Conservation (phyloP, 2,329 filamentous ascomycete genomes). For the Gaeumannomyces sp. region DNA sequence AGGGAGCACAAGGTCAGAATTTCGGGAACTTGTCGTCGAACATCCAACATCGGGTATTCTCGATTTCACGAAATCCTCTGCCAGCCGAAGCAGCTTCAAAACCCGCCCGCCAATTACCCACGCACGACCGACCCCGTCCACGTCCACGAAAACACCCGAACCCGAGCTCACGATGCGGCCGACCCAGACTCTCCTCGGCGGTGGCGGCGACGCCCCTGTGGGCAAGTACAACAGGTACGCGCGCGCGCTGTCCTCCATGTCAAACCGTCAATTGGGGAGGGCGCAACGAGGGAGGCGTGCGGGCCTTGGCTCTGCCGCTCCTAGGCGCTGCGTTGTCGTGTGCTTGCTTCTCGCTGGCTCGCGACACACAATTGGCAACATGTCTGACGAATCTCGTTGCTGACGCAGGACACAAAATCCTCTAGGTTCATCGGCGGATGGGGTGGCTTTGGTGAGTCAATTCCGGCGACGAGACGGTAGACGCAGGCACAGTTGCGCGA, state of each 20-base stretch:
- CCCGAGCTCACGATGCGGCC: slow-evolving; percentile 35
- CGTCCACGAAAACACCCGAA: slow-evolving; percentile 2
- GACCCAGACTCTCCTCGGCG: slow-evolving; percentile 35
- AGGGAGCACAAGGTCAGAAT: neutral
- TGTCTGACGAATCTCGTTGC: neutral
- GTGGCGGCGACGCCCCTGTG: slow-evolving; percentile 33
- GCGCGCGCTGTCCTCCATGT: slow-evolving; percentile 20
- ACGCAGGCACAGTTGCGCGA: neutral
- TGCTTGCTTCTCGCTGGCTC: neutral
- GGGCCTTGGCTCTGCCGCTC: slow-evolving; percentile 10
- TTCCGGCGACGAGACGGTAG: neutral
- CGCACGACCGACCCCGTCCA: slow-evolving; percentile 12
- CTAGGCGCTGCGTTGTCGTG: neutral
- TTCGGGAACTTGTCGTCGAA: neutral
- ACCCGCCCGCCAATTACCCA: neutral
- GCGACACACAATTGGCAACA: slow-evolving; percentile 4
- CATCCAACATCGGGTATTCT: neutral
- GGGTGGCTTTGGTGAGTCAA: slow-evolving; percentile 66
- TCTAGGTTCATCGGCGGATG: slow-evolving; percentile 67
- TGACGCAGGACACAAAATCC: neutral
- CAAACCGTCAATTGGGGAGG: slow-evolving; percentile 5
- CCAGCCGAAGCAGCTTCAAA: neutral
- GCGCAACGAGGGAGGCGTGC: slow-evolving; percentile 6
- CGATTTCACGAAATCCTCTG: neutral
- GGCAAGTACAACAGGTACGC: slow-evolving; percentile 40